These are phyloP conservation scores for Boechera divaricarpa DNA, from an alignment of 345 rosid genomes.

Conservation along the genomic window DNA sequence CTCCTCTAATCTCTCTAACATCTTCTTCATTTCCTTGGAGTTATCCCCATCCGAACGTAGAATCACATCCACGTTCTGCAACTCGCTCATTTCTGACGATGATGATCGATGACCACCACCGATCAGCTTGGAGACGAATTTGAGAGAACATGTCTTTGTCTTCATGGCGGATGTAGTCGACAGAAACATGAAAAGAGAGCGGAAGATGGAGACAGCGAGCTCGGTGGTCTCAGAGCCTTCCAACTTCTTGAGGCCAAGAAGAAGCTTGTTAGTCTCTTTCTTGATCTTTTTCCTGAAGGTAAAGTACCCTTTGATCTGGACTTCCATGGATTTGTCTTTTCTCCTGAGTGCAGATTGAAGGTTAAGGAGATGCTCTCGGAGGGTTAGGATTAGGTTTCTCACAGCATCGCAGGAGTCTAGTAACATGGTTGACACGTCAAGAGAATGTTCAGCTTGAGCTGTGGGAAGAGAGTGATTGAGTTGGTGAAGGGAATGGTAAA, in stretches of 20 bases:
- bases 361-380: conserved; percentile 48
- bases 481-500: conserved; percentile 51
- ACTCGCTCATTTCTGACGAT: conserved; percentile 44
- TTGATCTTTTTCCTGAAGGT: conserved; percentile 64
- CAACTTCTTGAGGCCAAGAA: conserved; percentile 51
- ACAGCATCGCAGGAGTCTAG: conserved; percentile 53
- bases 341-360: conserved; percentile 64
- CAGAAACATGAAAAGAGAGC: conserved; percentile 55
- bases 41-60: conserved; percentile 32
- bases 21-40: conserved; percentile 36
- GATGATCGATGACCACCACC: conserved; percentile 27
- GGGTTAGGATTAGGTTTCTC: conserved; percentile 47
- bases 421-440: conserved; percentile 52
- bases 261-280: conserved; percentile 53
- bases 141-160: conserved; percentile 51
- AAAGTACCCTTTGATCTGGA: conserved; percentile 52
- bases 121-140: conserved; percentile 50
- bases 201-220: conserved; percentile 37
- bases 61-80: conserved; percentile 50
- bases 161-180: conserved; percentile 38
- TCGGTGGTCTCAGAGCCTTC: conserved; percentile 33
- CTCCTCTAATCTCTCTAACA: conserved; percentile 43
- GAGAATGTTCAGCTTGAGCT: conserved; percentile 48
- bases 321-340: conserved; percentile 47
- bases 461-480: conserved; percentile 47